Conservation (phyloP, 2,329 filamentous ascomycete species). For the Penicillium sp. region DNA sequence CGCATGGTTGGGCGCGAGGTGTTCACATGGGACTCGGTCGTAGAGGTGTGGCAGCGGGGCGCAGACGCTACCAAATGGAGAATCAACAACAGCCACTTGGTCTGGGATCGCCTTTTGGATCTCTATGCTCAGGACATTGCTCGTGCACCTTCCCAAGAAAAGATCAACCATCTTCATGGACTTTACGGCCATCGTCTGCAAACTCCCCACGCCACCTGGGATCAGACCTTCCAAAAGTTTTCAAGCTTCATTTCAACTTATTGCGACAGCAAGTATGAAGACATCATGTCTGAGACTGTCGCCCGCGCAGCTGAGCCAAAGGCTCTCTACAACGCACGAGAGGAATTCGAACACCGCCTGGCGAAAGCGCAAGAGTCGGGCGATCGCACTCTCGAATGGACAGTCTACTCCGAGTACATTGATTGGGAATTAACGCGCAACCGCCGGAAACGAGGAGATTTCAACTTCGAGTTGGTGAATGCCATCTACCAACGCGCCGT, state of each 20-base stretch:
- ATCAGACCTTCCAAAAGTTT: constrained; percentile 58
- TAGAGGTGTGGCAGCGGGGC: constrained; percentile 57
- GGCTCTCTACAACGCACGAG: constrained; percentile 52
- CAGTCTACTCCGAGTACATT: constrained; percentile 65
- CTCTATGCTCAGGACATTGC: constrained; percentile 54
- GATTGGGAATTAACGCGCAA: constrained; percentile 74
- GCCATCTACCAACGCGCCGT: constrained; percentile 76
- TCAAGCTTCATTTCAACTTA: constrained; percentile 60
- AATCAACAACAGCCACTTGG: constrained; percentile 58
- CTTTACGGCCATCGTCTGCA: constrained; percentile 56
- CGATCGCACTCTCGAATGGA: constrained; percentile 54
- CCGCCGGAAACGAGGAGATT: constrained; percentile 52
- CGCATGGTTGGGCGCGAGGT: constrained; percentile 57
- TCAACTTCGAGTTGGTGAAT: constrained; percentile 55
- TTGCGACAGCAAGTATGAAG: constrained; percentile 54
- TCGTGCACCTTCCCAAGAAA: constrained; percentile 47
- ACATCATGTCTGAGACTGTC: constrained; percentile 56
- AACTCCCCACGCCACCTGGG: constrained; percentile 59
- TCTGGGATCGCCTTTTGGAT: constrained; percentile 62
- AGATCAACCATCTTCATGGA: constrained; percentile 48
- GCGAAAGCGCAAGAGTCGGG: constrained; percentile 51
- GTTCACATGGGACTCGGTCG: constrained; percentile 56
- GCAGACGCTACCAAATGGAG: constrained; percentile 58
- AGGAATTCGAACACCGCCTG: constrained; percentile 54
- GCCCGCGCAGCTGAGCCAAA: constrained; percentile 54